phyloP scores from a whole-genome alignment of 139 green algal species.

The Tetradesmus lagerheimii region DNA sequence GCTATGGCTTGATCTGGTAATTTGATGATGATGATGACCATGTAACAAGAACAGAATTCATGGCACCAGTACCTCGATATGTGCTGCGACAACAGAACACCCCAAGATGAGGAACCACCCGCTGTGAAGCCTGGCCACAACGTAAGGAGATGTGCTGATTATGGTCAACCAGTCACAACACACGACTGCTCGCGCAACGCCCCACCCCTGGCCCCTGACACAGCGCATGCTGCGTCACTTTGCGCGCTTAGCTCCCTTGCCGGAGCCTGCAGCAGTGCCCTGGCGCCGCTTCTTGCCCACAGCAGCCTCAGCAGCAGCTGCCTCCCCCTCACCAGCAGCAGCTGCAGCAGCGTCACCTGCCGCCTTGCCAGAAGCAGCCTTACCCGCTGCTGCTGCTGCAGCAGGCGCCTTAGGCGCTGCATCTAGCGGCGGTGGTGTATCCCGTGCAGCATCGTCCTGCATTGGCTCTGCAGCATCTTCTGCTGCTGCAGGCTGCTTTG shows the following conservation, averaged over 20 bases:
- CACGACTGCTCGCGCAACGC: too few relatives aligned
- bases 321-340: not conserved
- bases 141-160: too few relatives aligned
- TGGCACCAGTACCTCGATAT: too few relatives aligned
- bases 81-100: too few relatives aligned
- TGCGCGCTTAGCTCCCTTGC: not conserved
- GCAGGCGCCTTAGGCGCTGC: not conserved
- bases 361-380: not conserved
- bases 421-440: not conserved
- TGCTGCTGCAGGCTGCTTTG: not conserved
- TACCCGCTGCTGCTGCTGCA: not conserved
- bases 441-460: not conserved
- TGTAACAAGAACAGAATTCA: too few relatives aligned
- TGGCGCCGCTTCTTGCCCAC: constrained; percentile 23
- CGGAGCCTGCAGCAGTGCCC: not conserved
- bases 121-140: too few relatives aligned
- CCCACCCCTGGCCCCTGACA: too few relatives aligned
- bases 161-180: too few relatives aligned
- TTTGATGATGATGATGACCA: too few relatives aligned
- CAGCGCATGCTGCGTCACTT: not conserved
- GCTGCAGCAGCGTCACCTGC: not conserved
- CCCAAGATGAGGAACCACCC: too few relatives aligned
- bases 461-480: not conserved
- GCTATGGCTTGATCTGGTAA: too few relatives aligned
- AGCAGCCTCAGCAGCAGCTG: not conserved